phyloP scores from a whole-genome alignment of 176 grass and related monocot genomes.

The Cymbopogon citratus region DNA sequence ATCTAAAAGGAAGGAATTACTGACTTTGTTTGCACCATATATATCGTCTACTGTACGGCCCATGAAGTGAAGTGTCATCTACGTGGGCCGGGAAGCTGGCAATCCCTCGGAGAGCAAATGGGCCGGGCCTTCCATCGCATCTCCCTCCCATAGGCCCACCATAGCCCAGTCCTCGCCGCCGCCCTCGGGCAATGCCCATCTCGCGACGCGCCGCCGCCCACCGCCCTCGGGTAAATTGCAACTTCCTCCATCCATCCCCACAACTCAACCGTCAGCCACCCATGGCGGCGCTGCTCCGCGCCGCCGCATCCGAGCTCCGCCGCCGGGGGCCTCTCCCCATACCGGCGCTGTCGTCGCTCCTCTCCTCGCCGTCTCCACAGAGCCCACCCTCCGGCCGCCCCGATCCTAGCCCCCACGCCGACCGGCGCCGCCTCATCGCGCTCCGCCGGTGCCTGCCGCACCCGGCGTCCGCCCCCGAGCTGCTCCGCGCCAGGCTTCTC shows the following conservation, averaged over 20 bases:
- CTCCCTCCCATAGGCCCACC: too few species aligned
- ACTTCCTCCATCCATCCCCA: not conserved
- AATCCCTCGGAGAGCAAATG: too few species aligned
- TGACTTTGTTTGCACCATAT: too few species aligned
- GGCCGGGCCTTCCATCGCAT: too few species aligned
- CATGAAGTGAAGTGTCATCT: too few species aligned
- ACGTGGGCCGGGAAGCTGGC: too few species aligned
- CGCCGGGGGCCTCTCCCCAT: not conserved
- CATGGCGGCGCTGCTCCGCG: conserved; percentile 41
- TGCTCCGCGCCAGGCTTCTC: not conserved
- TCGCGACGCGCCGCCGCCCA: too few species aligned
- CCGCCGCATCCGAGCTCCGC: conserved; percentile 31
- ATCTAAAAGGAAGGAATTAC: too few species aligned
- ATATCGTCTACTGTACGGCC: too few species aligned
- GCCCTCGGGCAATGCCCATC: too few species aligned
- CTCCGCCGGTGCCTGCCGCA: not conserved
- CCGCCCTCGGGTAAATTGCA: not conserved
- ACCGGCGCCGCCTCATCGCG: conserved; percentile 12
- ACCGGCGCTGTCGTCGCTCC: not conserved
- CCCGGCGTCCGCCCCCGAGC: not conserved
- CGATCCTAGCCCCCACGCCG: not conserved
- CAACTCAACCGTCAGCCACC: not conserved
- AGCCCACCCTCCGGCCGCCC: not conserved
- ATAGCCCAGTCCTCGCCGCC: too few species aligned
- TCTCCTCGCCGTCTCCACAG: not conserved